Evolutionary conservation across 148 eudicot genomes (phyloP).

Genomic region (Diospyros lotus): DNA sequence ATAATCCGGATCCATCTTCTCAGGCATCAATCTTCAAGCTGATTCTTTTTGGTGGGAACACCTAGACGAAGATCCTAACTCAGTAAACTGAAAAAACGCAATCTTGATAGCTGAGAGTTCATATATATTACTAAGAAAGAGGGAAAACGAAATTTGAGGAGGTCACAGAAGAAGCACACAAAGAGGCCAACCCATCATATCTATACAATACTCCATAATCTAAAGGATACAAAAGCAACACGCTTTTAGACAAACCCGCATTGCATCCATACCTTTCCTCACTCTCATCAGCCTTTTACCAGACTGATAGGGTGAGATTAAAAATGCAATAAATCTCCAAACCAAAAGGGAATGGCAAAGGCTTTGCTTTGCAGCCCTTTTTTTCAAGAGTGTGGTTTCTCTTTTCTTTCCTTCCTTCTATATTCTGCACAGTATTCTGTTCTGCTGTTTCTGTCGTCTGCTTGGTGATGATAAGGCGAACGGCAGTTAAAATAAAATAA

Average conservation of each 20-base stretch:
- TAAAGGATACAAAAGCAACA: constrained; percentile 4
- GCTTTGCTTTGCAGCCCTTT: background rate
- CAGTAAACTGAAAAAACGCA: constrained; percentile 13
- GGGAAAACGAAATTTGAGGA: background rate
- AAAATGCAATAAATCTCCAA: background rate
- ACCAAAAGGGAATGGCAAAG: background rate
- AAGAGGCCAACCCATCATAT: constrained; percentile 13
- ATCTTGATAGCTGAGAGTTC: too few species aligned
- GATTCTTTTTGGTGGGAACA: constrained; percentile 3
- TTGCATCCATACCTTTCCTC: constrained; percentile 15
- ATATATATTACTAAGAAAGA: constrained; percentile 1
- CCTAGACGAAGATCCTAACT: constrained; percentile 19
- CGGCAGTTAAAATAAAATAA: too few species aligned
- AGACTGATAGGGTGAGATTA: background rate
- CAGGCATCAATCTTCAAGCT: constrained; percentile 16
- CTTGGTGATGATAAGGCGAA: background rate
- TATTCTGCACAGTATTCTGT: background rate
- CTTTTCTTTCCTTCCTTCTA: background rate
- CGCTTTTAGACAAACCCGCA: constrained; percentile 15
- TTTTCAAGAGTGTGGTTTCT: too few species aligned
- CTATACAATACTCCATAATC: constrained; percentile 4
- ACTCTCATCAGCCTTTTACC: constrained; percentile 4
- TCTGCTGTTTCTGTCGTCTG: background rate
- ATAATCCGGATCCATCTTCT: constrained; percentile 44
- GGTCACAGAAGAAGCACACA: constrained; percentile 4